Base-by-base conservation (phyloP, 352 stramenopile species). In the Phytophthora pistaciae region DNA sequence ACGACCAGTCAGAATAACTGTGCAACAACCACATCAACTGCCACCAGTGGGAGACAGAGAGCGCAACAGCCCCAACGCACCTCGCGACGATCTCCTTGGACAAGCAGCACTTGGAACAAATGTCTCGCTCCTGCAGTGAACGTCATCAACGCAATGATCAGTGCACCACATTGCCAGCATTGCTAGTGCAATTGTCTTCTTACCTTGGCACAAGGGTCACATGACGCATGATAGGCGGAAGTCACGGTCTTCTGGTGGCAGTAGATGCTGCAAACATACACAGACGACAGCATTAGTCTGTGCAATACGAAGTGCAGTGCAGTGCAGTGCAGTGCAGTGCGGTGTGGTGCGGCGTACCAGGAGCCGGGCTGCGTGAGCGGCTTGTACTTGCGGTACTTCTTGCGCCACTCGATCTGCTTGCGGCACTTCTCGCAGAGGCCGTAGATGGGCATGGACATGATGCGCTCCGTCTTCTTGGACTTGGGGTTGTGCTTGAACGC, bases 321-420 rank as follows among this genome's bases (percentile, higher is more conserved):
- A 56, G 4, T 53, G 2, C 50, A 67, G 25, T 65, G 20, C 21
- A 56, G 4, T 53, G 2, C 50, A 67, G 25, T 52, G 31, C 13
- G 42, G 10, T 31, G 33, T 27, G 56, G n/a, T 54, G 48, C 3
- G 46, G 60, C 79, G 69, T 76, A 96, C 88, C 89, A 99, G 44
- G 91, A 98, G 20, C 79, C 90, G 16, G 96, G 96, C 83, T 98
- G 91, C 48, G 96, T 98, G 49, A 98, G 77, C 53, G 98, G 97
- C 71, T 98, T 99, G 86, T 99, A 99, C 79, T 99, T 99, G 78
- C 98, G 91, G 84, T 99, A 99, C 75, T 99, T 98, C 87, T 99
- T 99, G 66, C 96, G 85, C 98, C 98, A 99, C 78, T 99, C 97
- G 71, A 99, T 98, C 82, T 99, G 97, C 55, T 98, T 94, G 64